Evolutionary conservation across 345 rosid species (phyloP).

Genomic region (Crucihimalaya himalaica): DNA sequence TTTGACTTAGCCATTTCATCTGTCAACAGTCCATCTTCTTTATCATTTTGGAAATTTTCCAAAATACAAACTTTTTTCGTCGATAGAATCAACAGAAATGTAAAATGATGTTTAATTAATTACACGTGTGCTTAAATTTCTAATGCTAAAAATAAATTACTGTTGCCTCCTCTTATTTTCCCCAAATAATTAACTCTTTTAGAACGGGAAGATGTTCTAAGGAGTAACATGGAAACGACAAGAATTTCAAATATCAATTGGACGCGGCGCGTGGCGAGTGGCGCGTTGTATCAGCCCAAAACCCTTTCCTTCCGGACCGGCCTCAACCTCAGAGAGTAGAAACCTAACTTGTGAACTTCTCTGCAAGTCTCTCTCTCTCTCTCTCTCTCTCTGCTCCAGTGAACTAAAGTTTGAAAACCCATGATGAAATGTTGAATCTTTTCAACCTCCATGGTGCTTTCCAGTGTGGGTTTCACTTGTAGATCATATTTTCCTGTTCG

Average conservation of each 20-base stretch:
- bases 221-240: slow-evolving; percentile 7
- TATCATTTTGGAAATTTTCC: too few relatives aligned
- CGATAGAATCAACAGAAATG: too few relatives aligned
- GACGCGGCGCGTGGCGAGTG: background rate
- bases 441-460: slow-evolving; percentile 49
- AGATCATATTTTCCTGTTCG: slow-evolving; percentile 49
- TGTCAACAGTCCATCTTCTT: too few relatives aligned
- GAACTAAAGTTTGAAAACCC: slow-evolving; percentile 40
- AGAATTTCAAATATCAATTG: background rate
- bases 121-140: too few relatives aligned
- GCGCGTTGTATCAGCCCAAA: slow-evolving; percentile 29
- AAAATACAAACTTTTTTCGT: too few relatives aligned
- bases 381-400: background rate
- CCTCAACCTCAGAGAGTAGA: slow-evolving; percentile 34
- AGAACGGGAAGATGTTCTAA: slow-evolving; percentile 26
- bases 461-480: slow-evolving; percentile 51
- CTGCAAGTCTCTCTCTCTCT: background rate
- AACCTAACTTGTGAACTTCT: slow-evolving; percentile 47
- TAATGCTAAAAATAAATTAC: too few relatives aligned
- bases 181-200: too few relatives aligned
- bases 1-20: too few relatives aligned
- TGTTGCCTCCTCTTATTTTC: too few relatives aligned
- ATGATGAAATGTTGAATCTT: slow-evolving; percentile 44
- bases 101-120: too few relatives aligned
- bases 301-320: slow-evolving; percentile 11